phyloP scores from a whole-genome alignment of 768 basidiomycete species.

The Lactifluus hygrophoroides region DNA sequence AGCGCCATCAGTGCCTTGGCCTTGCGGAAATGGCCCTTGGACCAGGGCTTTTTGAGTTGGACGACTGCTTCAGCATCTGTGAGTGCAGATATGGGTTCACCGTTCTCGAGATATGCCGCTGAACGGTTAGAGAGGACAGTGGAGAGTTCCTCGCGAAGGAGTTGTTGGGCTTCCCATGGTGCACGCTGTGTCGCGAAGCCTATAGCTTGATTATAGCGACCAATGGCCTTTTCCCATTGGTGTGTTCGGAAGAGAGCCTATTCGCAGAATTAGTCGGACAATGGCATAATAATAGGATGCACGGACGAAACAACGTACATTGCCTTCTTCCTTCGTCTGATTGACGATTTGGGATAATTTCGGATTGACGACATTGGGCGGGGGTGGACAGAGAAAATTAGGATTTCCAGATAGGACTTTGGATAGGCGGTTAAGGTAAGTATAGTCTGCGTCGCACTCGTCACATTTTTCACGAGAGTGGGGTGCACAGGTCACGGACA shows the following conservation, averaged over 20 bases:
- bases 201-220: constrained; percentile 72
- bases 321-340: constrained; percentile 87
- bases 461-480: constrained; percentile 72
- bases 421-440: constrained; percentile 66
- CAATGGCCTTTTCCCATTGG: constrained; percentile 62
- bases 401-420: constrained; percentile 62
- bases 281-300: neutral
- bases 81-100: constrained; percentile 68
- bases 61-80: constrained; percentile 91
- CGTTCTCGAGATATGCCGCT: constrained; percentile 71
- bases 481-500: constrained; percentile 48
- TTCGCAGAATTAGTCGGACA: constrained; percentile 22
- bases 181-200: constrained; percentile 72
- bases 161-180: constrained; percentile 78
- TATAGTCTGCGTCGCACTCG: constrained; percentile 66
- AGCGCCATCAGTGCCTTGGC: constrained; percentile 82
- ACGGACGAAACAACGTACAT: constrained; percentile 46
- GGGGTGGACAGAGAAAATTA: constrained; percentile 69
- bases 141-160: constrained; percentile 86
- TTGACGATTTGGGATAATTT: constrained; percentile 69
- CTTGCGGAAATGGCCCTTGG: constrained; percentile 93
- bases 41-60: constrained; percentile 75
- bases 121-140: constrained; percentile 88
- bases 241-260: constrained; percentile 72
- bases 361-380: constrained; percentile 65